Evolutionary conservation across 805 yeast species (phyloP).

Genomic region (Yarrowia bubula): DNA sequence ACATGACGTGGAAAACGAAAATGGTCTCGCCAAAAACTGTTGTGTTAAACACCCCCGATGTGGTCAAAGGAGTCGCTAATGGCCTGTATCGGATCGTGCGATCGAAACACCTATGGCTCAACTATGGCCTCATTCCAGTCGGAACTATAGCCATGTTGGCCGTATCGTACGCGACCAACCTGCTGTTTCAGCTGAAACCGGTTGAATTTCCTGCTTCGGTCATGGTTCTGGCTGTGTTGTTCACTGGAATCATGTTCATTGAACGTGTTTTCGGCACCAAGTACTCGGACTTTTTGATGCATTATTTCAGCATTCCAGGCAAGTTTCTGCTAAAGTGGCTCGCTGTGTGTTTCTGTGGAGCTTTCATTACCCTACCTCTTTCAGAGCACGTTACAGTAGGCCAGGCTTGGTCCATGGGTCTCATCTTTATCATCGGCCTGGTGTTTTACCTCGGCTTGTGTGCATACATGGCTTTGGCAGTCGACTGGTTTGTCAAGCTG

Average conservation of each 20-base stretch:
- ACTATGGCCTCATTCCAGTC: background rate
- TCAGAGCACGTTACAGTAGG: conserved; percentile 16
- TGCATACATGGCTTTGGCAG: conserved; percentile 5
- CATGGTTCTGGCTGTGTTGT: conserved; percentile 12
- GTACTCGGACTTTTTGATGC: background rate
- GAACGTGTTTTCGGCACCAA: conserved; percentile 7
- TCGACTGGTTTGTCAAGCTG: conserved; percentile 4
- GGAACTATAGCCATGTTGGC: conserved; percentile 21
- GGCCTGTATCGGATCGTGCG: background rate
- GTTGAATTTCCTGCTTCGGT: conserved; percentile 23
- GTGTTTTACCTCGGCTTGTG: conserved; percentile 1
- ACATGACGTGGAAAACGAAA: background rate
- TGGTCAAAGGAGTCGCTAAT: background rate
- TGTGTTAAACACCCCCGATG: background rate
- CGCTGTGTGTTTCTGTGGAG: conserved; percentile 2
- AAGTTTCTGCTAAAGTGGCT: conserved; percentile 16
- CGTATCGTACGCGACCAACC: background rate
- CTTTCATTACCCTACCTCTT: conserved; percentile 21
- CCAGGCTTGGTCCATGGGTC: conserved; percentile 25
- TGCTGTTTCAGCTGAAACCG: conserved; percentile 14
- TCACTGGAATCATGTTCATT: background rate
- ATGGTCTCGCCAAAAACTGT: background rate
- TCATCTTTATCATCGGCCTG: conserved; percentile 24
- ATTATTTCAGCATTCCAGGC: conserved; percentile 7
- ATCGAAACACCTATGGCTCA: background rate